Evolutionary conservation across 2,329 filamentous ascomycete genomes (phyloP).

Genomic region (Cladosporium halotolerans): DNA sequence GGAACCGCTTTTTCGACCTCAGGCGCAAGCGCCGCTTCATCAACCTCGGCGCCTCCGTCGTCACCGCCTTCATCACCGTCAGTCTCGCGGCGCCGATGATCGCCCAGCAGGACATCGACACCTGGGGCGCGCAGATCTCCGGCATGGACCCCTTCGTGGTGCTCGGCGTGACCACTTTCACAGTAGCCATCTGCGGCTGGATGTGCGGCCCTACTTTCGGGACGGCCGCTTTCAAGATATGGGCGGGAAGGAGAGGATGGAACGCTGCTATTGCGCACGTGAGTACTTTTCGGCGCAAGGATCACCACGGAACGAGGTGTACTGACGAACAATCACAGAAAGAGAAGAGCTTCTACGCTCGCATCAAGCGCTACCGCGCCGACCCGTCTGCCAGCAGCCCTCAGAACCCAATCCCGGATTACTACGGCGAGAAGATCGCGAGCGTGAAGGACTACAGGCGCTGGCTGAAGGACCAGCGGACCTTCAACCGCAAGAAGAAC

Average conservation of each 20-base stretch:
- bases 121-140: slow-evolving; percentile 57
- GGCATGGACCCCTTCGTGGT: slow-evolving; percentile 85
- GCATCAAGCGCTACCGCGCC: slow-evolving; percentile 86
- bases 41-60: slow-evolving; percentile 70
- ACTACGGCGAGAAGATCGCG: slow-evolving; percentile 97
- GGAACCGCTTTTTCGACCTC: slow-evolving; percentile 89
- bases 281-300: slow-evolving; percentile 24
- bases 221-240: slow-evolving; percentile 68
- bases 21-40: slow-evolving; percentile 78
- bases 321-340: slow-evolving; percentile 50
- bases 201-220: slow-evolving; percentile 77
- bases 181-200: slow-evolving; percentile 79
- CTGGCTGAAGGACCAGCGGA: slow-evolving; percentile 96
- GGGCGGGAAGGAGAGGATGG: slow-evolving; percentile 56
- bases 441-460: slow-evolving; percentile 85
- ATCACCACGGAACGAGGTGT: background rate
- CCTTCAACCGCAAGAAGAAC: slow-evolving; percentile 84
- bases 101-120: slow-evolving; percentile 65
- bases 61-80: slow-evolving; percentile 58
- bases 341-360: slow-evolving; percentile 87
- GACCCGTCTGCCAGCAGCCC: slow-evolving; percentile 85
- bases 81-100: slow-evolving; percentile 59
- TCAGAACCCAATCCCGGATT: slow-evolving; percentile 90
- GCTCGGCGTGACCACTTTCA: slow-evolving; percentile 71
- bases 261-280: slow-evolving; percentile 66